phyloP scores from a whole-genome alignment of 192 early-diverging fungal genomes.

The Coemansia sp. region DNA sequence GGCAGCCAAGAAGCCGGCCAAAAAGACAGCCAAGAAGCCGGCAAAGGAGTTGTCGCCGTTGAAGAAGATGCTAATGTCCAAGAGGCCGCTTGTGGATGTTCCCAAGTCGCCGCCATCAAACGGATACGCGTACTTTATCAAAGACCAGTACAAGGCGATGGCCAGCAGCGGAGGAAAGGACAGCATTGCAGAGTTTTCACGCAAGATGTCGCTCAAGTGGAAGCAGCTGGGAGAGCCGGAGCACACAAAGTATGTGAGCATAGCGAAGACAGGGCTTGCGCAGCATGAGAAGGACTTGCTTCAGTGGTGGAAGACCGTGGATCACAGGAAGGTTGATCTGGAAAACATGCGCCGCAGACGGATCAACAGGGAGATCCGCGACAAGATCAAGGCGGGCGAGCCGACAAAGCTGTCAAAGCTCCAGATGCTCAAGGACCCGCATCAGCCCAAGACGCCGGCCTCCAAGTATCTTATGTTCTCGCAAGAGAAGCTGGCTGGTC shows the following conservation, averaged over 20 bases:
- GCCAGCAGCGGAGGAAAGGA: not conserved
- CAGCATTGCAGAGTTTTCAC: slow-evolving; percentile 5
- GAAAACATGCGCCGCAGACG: slow-evolving; percentile 47
- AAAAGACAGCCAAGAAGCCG: slow-evolving; percentile 12
- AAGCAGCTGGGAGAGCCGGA: slow-evolving; percentile 11
- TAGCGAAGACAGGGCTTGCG: not conserved
- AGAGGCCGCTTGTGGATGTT: not conserved
- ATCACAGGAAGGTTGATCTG: slow-evolving; percentile 28
- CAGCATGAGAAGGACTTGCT: slow-evolving; percentile 22
- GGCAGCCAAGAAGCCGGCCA: not conserved
- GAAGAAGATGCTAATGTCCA: slow-evolving; percentile 5
- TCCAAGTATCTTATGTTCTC: slow-evolving; percentile 17
- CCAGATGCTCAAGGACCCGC: slow-evolving; percentile 34
- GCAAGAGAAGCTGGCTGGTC: slow-evolving; percentile 1
- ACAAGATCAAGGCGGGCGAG: not conserved
- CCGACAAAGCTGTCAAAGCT: slow-evolving; percentile 2
- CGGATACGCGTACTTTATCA: not conserved
- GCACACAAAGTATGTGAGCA: slow-evolving; percentile 13
- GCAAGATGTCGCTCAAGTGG: slow-evolving; percentile 22
- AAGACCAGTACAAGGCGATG: not conserved
- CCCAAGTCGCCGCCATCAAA: not conserved
- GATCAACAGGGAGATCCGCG: slow-evolving; percentile 3
- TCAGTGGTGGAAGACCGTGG: slow-evolving; percentile 39
- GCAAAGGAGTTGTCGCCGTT: slow-evolving; percentile 1
- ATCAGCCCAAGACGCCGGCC: slow-evolving; percentile 36